phyloP scores from a whole-genome alignment of 495 filamentous ascomycete species.

The Lentithecium fluviatile region DNA sequence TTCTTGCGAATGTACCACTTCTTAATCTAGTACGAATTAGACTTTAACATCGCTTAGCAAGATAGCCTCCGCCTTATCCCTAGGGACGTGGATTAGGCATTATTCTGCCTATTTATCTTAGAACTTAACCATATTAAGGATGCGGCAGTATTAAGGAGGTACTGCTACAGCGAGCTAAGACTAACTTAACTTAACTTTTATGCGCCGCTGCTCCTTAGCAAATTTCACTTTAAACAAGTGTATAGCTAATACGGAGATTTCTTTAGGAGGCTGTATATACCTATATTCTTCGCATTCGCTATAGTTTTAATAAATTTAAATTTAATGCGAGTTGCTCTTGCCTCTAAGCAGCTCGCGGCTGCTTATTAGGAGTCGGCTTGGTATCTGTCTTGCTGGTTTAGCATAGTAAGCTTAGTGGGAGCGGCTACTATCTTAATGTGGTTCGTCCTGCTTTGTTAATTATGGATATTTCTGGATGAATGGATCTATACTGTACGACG shows the following conservation, averaged over 20 bases:
- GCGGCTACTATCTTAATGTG: slow-evolving; percentile 11
- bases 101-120: slow-evolving; percentile 18
- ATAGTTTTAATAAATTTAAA: slow-evolving; percentile 19
- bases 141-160: slow-evolving; percentile 18
- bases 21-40: slow-evolving; percentile 26
- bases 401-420: slow-evolving; percentile 19
- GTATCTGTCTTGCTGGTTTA: slow-evolving; percentile 16
- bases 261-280: slow-evolving; percentile 22
- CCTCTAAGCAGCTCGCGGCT: slow-evolving; percentile 8
- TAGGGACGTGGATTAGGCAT: slow-evolving; percentile 8
- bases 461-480: slow-evolving; percentile 26
- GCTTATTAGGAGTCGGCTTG: slow-evolving; percentile 11
- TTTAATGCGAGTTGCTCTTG: slow-evolving; percentile 22
- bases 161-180: slow-evolving; percentile 36
- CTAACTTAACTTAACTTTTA: slow-evolving; percentile 32
- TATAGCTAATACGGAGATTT: slow-evolving; percentile 22
- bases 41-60: slow-evolving; percentile 29
- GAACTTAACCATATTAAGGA: slow-evolving; percentile 18
- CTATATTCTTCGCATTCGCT: slow-evolving; percentile 25
- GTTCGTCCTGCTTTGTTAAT: slow-evolving; percentile 24
- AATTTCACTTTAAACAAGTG: slow-evolving; percentile 19
- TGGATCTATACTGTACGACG: slow-evolving; percentile 13
- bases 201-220: slow-evolving; percentile 15
- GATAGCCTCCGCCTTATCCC: slow-evolving; percentile 39
- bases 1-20: slow-evolving; percentile 22